Base-by-base conservation (phyloP, 1,284 basidiomycete species). In the Pholiota adiposa region DNA sequence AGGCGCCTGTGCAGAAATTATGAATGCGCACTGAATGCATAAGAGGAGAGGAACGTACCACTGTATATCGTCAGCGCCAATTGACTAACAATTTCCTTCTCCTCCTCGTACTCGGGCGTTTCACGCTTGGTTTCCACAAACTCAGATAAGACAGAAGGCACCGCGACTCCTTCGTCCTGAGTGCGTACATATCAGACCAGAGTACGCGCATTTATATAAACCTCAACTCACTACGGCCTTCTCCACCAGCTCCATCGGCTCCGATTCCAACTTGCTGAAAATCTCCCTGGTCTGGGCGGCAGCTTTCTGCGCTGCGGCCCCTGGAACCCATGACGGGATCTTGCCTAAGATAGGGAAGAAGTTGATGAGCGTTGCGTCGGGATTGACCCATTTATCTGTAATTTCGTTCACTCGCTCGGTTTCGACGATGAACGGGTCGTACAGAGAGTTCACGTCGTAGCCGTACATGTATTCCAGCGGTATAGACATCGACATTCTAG, bases 391-490 rank as follows among this genome's bases (percentile, higher is more conserved):
- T 4, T n/a, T 6, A 51, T 48, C 56, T 40, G 54, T 56, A 19
- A 56, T 11, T 50, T 31, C 50, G 19, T 63, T 40, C 18, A 56
- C 62, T 56, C 67, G 59, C 9, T 69, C 58, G 8, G 68, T 60
- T 19, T 69, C 31, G 18, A 56, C 43, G 12, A 71, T 57, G 18
- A 70, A 66, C 3, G 54, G 64, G 56, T 73, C 71, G 48, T 70
- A 60, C n/a, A 63, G 56, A 4, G 69, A 64, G 25, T 49, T 49
- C 4, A 70, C 63, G 21, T 68, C 61, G 33, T 71, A 70, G 4
- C 70, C 71, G 31, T 70, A 70, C 51, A 70, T 66, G 16, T 67
- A 63, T 14, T 63, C 62, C 43, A 69, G 58, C 8, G 69, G 58
- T 25, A 73, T 66, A 1, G 66, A 64, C 11, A 68, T 65, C 2